These are phyloP conservation scores for Umbelopsis sp. DNA, from an alignment of 371 early-diverging fungal genomes.

Conservation along the genomic window DNA sequence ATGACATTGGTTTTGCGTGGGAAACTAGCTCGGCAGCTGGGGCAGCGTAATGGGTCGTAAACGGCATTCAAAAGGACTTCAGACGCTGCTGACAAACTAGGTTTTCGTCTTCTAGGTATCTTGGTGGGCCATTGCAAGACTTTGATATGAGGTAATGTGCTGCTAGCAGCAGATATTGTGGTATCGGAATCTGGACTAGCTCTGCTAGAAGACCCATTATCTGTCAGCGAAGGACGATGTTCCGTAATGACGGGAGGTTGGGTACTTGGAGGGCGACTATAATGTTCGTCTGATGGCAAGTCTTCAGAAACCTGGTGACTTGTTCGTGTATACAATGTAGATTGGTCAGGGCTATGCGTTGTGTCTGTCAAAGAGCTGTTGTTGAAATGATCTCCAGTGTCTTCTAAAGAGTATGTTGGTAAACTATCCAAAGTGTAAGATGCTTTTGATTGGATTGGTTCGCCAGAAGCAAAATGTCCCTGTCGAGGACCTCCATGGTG, in stretches of 20 bases:
- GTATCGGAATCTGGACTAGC: slow-evolving; percentile 17
- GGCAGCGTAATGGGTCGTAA: slow-evolving; percentile 50
- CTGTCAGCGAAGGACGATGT: neutral
- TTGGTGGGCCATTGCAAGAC: slow-evolving; percentile 12
- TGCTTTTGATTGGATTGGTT: neutral
- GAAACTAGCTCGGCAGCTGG: slow-evolving; percentile 40
- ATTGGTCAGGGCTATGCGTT: no score
- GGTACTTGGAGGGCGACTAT: neutral
- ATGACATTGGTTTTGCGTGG: slow-evolving; percentile 52
- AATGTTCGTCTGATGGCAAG: no score
- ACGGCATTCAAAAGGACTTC: slow-evolving; percentile 35
- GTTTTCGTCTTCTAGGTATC: slow-evolving; percentile 33
- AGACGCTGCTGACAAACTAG: slow-evolving; percentile 31
- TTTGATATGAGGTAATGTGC: slow-evolving; percentile 1
- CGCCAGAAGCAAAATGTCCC: slow-evolving; percentile 1
- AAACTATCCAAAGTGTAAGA: no score
- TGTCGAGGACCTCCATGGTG: slow-evolving; percentile 10
- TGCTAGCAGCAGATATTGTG: slow-evolving; percentile 21
- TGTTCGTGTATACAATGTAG: no score
- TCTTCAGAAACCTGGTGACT: no score
- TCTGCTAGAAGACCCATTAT: slow-evolving; percentile 2
- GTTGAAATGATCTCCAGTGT: no score
- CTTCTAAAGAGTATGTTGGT: no score
- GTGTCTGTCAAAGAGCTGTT: no score
- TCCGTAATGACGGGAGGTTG: no score